Base-by-base conservation (phyloP, 257 asterid species). In the Solanum medicagineum region DNA sequence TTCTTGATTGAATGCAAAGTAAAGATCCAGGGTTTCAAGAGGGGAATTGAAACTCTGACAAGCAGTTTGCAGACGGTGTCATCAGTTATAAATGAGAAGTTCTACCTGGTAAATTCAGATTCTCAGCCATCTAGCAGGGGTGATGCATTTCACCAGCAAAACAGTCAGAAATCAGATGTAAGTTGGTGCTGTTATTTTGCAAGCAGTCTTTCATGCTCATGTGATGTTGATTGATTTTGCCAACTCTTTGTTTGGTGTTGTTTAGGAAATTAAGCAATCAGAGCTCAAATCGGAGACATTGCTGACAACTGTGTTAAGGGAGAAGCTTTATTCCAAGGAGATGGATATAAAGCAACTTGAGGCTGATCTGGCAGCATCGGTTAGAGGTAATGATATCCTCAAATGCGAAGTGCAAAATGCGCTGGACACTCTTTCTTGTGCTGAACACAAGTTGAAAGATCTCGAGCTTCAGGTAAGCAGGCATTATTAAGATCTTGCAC, bases 301-400 rank as follows among this genome's bases (percentile, higher is more conserved):
- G 85, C 84, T 97, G 89, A 97, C 99, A 77, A 88, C 88, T 81
- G 89, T 97, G 87, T 83, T 97, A 87, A 91, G 94, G 60, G 99
- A 97, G 88, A 97, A 93, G 89, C 98, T 97, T 84, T 94, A 93
- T 87, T 89, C 98, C 42, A 93, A 91, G 87, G 99, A 95, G 87
- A 87, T 90, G 79, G 96, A 93, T 29, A 86, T 90, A 77, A 99
- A 97, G 88, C 99, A 94, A 89, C 91, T 94, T 87, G 96, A 92
- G 88, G 95, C 99, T 86, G 99, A 97, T 89, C 92, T 97, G 83
- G 99, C 99, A 81, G 93, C 98, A 81, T 92, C 94, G 29, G 89
- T 95, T 80, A 91, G 98, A 87, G 94, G 97, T 81, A 92, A 91
- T 51, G 99, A 97, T 47, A 88, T 94, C 81, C 95, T 94, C 87